A percentile compares a stretch with the other conserved stretches of the same genome.
phyloP scores from a whole-genome alignment of 2,329 filamentous ascomycete genomes.

The Aspergillus sp. region DNA sequence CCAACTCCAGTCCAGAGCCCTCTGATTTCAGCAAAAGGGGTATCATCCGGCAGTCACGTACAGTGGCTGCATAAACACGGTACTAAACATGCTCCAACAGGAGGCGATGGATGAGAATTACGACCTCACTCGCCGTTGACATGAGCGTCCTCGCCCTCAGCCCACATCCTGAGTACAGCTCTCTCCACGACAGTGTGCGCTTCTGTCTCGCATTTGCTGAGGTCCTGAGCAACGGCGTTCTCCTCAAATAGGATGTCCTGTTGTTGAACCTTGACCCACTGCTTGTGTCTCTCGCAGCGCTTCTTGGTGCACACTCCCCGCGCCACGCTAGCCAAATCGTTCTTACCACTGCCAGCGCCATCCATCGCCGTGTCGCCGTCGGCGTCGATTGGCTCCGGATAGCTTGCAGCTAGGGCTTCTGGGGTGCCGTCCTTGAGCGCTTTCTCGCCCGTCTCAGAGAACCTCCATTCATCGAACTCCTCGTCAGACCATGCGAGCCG shows the following conservation, averaged over 20 bases:
- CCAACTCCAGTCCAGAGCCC: constrained; percentile 18
- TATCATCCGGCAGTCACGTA: constrained; percentile 13
- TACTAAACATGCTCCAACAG: not conserved
- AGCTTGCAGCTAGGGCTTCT: constrained; percentile 21
- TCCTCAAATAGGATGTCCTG: constrained; percentile 37
- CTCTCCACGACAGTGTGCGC: constrained; percentile 35
- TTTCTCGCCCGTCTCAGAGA: constrained; percentile 27
- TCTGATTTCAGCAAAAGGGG: constrained; percentile 13
- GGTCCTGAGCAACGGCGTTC: constrained; percentile 28
- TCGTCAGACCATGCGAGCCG: constrained; percentile 40
- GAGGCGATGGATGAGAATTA: constrained; percentile 1
- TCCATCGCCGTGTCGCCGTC: constrained; percentile 29
- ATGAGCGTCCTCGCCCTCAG: constrained; percentile 21
- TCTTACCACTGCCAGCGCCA: constrained; percentile 19
- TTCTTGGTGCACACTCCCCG: constrained; percentile 40
- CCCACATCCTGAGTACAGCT: constrained; percentile 35
- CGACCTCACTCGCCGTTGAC: constrained; percentile 7
- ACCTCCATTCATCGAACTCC: constrained; percentile 40
- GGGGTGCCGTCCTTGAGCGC: constrained; percentile 31
- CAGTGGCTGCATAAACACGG: constrained; percentile 1
- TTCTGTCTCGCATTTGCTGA: constrained; percentile 31
- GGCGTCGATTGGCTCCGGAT: constrained; percentile 15
- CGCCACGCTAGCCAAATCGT: constrained; percentile 23
- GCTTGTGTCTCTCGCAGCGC: constrained; percentile 39
- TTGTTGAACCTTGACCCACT: constrained; percentile 40